Conservation (phyloP, 148 eudicot genomes). For the Cornus florida region DNA sequence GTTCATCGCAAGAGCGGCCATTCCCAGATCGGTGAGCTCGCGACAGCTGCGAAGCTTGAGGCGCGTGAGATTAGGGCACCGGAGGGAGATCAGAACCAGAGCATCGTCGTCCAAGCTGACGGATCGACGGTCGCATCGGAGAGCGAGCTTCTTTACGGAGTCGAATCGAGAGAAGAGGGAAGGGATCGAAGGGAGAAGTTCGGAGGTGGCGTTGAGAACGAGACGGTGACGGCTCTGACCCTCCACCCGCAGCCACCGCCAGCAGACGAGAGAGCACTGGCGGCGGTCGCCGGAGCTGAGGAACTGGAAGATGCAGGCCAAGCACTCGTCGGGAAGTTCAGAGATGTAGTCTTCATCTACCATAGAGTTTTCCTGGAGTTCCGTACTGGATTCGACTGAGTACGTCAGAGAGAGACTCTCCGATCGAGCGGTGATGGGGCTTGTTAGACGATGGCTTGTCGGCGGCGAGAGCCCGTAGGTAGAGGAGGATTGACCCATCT, state of each 20-base stretch:
- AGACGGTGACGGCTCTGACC: constrained; percentile 57
- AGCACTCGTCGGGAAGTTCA: constrained; percentile 51
- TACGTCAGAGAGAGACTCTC: too few species aligned
- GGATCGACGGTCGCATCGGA: constrained; percentile 49
- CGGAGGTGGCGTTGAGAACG: constrained; percentile 34
- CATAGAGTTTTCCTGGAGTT: neutral
- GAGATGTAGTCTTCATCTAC: constrained; percentile 21
- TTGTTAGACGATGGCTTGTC: neutral
- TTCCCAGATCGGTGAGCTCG: constrained; percentile 38
- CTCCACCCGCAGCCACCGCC: constrained; percentile 42
- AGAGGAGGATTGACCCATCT: constrained; percentile 19
- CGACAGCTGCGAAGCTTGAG: constrained; percentile 53
- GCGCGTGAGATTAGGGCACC: constrained; percentile 47
- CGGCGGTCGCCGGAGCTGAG: constrained; percentile 39
- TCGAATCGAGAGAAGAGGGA: constrained; percentile 47
- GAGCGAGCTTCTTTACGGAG: constrained; percentile 57
- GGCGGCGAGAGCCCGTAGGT: neutral
- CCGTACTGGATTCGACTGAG: neutral
- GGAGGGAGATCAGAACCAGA: constrained; percentile 36
- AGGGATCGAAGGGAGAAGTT: constrained; percentile 24
- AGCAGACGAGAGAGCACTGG: constrained; percentile 41
- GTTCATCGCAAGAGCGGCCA: constrained; percentile 40
- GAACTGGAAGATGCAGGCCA: constrained; percentile 41
- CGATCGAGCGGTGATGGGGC: neutral
- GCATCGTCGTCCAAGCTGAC: constrained; percentile 38